Base-by-base conservation (phyloP, 2,329 filamentous ascomycete species). In the Calcarisporium arbuscula region DNA sequence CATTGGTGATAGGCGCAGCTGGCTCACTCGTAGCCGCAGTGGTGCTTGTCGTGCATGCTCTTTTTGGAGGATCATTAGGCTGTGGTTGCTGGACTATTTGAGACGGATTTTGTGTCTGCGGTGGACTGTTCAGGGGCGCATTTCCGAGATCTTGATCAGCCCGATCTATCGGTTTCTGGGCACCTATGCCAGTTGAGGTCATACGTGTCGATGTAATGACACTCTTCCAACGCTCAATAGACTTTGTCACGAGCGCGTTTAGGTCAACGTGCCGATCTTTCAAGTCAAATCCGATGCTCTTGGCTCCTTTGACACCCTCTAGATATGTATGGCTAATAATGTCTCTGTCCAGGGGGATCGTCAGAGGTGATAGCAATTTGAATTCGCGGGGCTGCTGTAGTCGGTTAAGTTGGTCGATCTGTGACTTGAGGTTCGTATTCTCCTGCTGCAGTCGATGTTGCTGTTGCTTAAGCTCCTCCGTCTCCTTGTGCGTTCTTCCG, bases 361-460 rank as follows among this genome's bases (percentile, higher is more conserved):
- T 76, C 6, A 62, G 56, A 1, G 77, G 74, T 0, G 68, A 57
- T 6, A 67, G 48, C 17, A 76, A 56, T 41, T 66, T 72, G 48
- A 72, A 79, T 48, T 81, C 77, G 16, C 69, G 65, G 0, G 76
- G 75, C 41, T 79, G 74, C 45, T 80, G 74, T 12, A 74, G 52
- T 7, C 68, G 67, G 45, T 70, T 74, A 17, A 80, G 53, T 27
- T 78, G 70, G 32, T 78, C 74, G 32, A 80, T 64, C 48, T 81
- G 76, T 6, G 60, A 53, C 46, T 70, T 76, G 34, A 80, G 60
- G 44, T 72, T 73, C 14, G 65, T 52, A 25, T 69, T 71, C 46
- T 81, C 74, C 48, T 81, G 77, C 40, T 65, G 65, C 28, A 75
- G 57, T 9, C 59, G 56, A 38, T 69, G 64, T 36, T 74, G 71